Evolutionary conservation across 306 rosid species (phyloP), one percentile per base, ranked within the genome.

Genomic region (Erythrophleum fordii): DNA sequence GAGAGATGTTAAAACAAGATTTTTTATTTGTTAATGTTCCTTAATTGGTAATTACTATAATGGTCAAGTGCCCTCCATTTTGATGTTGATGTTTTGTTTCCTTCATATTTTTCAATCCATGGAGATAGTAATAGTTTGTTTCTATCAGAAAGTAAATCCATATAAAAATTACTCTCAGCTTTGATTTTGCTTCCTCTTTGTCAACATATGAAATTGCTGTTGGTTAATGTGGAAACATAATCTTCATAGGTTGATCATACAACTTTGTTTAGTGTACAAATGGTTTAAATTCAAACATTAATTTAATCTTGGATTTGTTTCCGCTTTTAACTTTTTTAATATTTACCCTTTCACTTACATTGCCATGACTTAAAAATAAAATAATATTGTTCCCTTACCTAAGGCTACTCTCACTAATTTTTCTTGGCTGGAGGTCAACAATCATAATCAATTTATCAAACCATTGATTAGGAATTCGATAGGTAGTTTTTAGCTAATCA

Each of bases 221-320:
- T 35, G 71, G 41, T 75, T 76, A 48, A n/a, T 35, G 61, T 48
- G 72, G 76, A 78, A 74, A 79, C 56, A 16, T 71, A 34, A 52
- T 64, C 73, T 39, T 25, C 35, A 51, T 10, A 68, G 37, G 81
- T 69, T n/a, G n/a, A 75, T 39, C 29, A 58, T n/a, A 56, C 80
- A 84, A 77, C 58, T 61, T 75, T 73, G 41, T 49, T 3, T 46
- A 61, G 4, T 60, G n/a, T 60, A 18, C 18, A 25, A 58, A 20
- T 0, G 5, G 17, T 60, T 29, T 12, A 22, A 35, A 86, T 87
- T 81, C 83, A 83, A 77, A 82, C 72, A 49, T 65, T 83, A 79
- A 25, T 68, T 56, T 81, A 81, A 77, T 81, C 39, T 69, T 17
- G 10, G 35, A 59, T 42, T 60, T 49, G 18, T 5, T 52, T 62